Conservation (phyloP, 2,329 filamentous ascomycete genomes). For the Dryadomyces quercus-mongolicae region DNA sequence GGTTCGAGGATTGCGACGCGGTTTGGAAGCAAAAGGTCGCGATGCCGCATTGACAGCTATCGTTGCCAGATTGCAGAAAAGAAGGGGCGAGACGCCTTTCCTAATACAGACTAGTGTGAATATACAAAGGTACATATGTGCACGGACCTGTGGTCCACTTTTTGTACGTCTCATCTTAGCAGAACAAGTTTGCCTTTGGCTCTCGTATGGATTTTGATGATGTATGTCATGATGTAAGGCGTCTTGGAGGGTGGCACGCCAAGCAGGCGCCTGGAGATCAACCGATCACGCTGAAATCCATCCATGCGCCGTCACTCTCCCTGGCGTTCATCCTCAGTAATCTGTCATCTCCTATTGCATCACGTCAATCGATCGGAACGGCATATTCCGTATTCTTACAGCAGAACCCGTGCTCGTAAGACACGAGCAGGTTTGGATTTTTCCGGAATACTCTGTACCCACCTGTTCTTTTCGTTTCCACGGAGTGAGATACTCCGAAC, state of each 20-base stretch:
- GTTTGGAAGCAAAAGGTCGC: not conserved
- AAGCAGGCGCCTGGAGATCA: too few relatives aligned
- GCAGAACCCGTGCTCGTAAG: not conserved
- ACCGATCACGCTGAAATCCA: too few relatives aligned
- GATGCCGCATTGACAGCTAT: not conserved
- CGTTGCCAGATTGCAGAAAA: conserved; percentile 8
- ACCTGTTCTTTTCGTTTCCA: not conserved
- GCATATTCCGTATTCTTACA: too few relatives aligned
- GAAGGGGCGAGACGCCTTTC: not conserved
- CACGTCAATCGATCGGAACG: too few relatives aligned
- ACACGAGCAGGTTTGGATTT: too few relatives aligned
- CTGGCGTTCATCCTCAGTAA: too few relatives aligned
- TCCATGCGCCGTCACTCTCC: too few relatives aligned
- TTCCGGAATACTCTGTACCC: too few relatives aligned
- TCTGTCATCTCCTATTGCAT: too few relatives aligned
- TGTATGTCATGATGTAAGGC: not conserved
- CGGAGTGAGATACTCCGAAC: not conserved
- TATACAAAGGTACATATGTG: not conserved
- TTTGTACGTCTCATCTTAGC: too few relatives aligned
- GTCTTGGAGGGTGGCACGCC: not conserved
- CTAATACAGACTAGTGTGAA: not conserved
- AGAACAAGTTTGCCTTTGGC: too few relatives aligned
- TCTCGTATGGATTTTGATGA: not conserved
- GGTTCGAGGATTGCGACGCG: not conserved
- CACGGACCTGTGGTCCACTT: too few relatives aligned